phyloP scores from a whole-genome alignment of 2,329 filamentous ascomycete genomes.

The Exserohilum turcica region DNA sequence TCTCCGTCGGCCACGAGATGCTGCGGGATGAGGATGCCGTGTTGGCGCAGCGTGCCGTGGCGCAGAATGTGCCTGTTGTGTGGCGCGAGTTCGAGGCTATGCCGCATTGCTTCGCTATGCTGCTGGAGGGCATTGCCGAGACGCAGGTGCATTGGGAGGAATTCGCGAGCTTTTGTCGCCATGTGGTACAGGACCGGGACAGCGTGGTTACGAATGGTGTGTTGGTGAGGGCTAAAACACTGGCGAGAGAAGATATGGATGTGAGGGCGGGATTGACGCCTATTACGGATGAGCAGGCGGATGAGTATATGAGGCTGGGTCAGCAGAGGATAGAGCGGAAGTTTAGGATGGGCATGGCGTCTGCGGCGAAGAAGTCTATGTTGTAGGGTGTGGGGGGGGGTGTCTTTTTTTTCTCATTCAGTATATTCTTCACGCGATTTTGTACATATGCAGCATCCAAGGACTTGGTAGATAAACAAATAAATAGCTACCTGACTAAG shows the following conservation, averaged over 20 bases:
- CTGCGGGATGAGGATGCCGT: slow-evolving; percentile 70
- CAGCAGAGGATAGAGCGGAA: slow-evolving; percentile 29
- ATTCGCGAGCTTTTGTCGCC: slow-evolving; percentile 42
- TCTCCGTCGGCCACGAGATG: slow-evolving; percentile 73
- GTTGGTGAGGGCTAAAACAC: slow-evolving; percentile 39
- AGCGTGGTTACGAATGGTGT: slow-evolving; percentile 29
- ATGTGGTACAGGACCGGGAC: slow-evolving; percentile 33
- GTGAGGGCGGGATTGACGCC: slow-evolving; percentile 30
- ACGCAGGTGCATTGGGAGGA: slow-evolving; percentile 44
- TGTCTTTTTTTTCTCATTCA: neutral
- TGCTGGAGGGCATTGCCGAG: slow-evolving; percentile 45
- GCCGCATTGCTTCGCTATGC: slow-evolving; percentile 70
- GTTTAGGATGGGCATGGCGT: slow-evolving; percentile 24
- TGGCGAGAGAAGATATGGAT: slow-evolving; percentile 34
- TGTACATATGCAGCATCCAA: too few species aligned
- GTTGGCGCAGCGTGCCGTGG: slow-evolving; percentile 61
- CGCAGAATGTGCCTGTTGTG: slow-evolving; percentile 64
- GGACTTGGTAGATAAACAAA: too few species aligned
- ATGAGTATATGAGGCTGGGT: slow-evolving; percentile 35
- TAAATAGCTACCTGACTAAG: too few species aligned
- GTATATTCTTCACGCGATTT: too few species aligned
- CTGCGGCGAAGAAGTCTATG: slow-evolving; percentile 30
- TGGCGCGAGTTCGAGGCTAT: slow-evolving; percentile 79
- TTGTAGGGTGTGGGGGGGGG: neutral
- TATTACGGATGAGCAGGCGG: slow-evolving; percentile 41